phyloP scores from a whole-genome alignment of 805 yeast species.

The Clavispora carvajalis region DNA sequence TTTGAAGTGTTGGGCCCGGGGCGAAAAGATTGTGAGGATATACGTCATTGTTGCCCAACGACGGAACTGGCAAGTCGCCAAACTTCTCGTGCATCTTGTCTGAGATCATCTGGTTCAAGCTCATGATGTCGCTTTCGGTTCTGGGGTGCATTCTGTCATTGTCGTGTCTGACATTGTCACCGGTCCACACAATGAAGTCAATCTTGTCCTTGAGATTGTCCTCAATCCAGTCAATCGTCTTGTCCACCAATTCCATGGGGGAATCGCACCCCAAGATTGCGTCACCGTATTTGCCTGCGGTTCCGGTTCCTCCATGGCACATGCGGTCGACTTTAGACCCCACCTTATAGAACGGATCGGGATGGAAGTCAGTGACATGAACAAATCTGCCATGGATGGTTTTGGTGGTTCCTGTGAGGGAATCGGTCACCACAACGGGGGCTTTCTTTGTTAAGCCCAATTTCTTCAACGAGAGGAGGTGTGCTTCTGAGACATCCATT shows the following conservation, averaged over 20 bases:
- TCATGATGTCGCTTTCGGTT: conserved; percentile 65
- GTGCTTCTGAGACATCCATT: not conserved
- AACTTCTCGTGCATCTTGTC: conserved; percentile 48
- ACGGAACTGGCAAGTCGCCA: conserved; percentile 54
- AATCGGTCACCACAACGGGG: conserved; percentile 20
- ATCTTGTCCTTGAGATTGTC: conserved; percentile 65
- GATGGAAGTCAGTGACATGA: conserved; percentile 86
- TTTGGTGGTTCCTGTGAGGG: conserved; percentile 17
- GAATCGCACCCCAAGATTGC: conserved; percentile 76
- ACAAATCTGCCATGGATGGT: conserved; percentile 68
- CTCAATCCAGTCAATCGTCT: conserved; percentile 63
- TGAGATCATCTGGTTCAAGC: conserved; percentile 58
- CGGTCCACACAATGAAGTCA: conserved; percentile 88
- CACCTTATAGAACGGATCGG: conserved; percentile 60
- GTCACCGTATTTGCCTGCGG: conserved; percentile 67
- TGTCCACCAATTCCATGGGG: conserved; percentile 55
- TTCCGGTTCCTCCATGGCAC: conserved; percentile 57
- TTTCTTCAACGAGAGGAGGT: not conserved
- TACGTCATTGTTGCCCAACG: conserved; percentile 83
- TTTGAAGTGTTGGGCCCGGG: conserved; percentile 85
- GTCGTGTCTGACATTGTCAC: conserved; percentile 83
- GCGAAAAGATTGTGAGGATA: conserved; percentile 84
- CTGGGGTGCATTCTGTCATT: conserved; percentile 72
- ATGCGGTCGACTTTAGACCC: conserved; percentile 44
- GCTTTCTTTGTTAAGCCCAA: conserved; percentile 33